Evolutionary conservation across 106 monocot species (phyloP), one percentile per base, ranked within the genome.

Genomic region (Vanilla planifolia): DNA sequence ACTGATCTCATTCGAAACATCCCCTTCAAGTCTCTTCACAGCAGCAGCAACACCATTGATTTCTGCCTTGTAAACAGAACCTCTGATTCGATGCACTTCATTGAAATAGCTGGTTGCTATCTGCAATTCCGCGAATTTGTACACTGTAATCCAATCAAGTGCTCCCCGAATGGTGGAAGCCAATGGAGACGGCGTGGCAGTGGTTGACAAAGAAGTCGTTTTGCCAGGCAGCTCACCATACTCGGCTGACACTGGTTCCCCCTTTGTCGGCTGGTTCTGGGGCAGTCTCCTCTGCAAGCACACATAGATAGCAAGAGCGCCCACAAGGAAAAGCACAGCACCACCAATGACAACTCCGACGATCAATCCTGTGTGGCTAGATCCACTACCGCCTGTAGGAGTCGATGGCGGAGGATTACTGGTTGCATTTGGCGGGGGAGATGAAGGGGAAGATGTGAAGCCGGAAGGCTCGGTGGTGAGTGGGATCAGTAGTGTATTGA

Each of bases 11-110:
- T 62, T 72, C 23, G 78, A 73, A 8, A 77, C 86, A 37, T 91
- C 81, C 1, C 84, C 91, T 35, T 80, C 71, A 29, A 81, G 22
- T 21, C 79, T 69, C 77, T 91, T 98, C 1, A 98, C 66, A 2
- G 87, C 96, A 1, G 91, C 96, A 0, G 26, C 29, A 48, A 87
- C 81, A 2, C 84, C 83, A 29, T 90, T 87, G 77, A 98, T 84
- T 20, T 66, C 59, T 1, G 61, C 87, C 2, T 74, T 72, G 63
- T 87, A 98, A 4, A 98, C 96, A 0, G 91, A 81, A 0, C 84
- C 81, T 11, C 36, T 71, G 32, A 98, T 82, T 66, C 79, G 44
- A 46, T 73, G 60, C 0, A 78, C 74, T 25, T 91, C 84, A 1
- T 41, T 57, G 66, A 98, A 91, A 11, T 20, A 48, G 2, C 51